Evolutionary conservation across 169 alveolate species (phyloP).

Genomic region (Eimeria brunetti): DNA sequence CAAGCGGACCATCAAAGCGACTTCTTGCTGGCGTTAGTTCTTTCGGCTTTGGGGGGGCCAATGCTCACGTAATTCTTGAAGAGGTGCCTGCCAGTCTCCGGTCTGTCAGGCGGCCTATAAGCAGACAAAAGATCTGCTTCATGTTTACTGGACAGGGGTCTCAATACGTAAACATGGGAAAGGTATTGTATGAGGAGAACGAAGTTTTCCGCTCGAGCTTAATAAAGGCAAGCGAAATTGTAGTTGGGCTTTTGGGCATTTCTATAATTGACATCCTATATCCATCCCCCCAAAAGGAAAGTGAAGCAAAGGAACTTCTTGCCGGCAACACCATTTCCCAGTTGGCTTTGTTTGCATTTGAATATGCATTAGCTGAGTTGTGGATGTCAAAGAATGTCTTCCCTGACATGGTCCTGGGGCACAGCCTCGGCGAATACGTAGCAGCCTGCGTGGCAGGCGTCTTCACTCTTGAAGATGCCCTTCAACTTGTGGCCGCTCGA

Average conservation of each 20-base stretch:
- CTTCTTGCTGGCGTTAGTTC: conserved; percentile 87
- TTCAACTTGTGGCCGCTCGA: conserved; percentile 58
- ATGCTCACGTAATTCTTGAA: conserved; percentile 85
- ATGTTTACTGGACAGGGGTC: conserved; percentile 85
- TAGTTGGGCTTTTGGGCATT: conserved; percentile 4
- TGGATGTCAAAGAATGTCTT: conserved; percentile 85
- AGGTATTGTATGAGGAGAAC: conserved; percentile 80
- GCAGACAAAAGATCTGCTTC: conserved; percentile 75
- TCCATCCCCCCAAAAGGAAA: conserved; percentile 54
- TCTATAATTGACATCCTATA: conserved; percentile 43
- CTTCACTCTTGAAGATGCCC: conserved; percentile 79
- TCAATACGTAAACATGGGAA: conserved; percentile 83
- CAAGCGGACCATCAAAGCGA: conserved; percentile 35
- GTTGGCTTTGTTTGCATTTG: conserved; percentile 84
- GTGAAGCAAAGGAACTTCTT: not conserved
- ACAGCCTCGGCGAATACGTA: conserved; percentile 86
- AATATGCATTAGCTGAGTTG: conserved; percentile 83
- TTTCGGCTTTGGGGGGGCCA: conserved; percentile 89
- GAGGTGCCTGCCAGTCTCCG: conserved; percentile 73
- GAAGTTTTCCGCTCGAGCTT: conserved; percentile 78
- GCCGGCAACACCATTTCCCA: conserved; percentile 65
- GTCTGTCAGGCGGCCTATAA: not conserved
- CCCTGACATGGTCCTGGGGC: conserved; percentile 87
- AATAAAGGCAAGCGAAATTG: conserved; percentile 57
- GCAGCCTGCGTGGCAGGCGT: conserved; percentile 87